A percentile compares a stretch with the other conserved stretches of the same genome.
These are phyloP conservation scores for Tetrahymena elliotti DNA, from an alignment of 73 alveolate species.

Conservation along the genomic window DNA sequence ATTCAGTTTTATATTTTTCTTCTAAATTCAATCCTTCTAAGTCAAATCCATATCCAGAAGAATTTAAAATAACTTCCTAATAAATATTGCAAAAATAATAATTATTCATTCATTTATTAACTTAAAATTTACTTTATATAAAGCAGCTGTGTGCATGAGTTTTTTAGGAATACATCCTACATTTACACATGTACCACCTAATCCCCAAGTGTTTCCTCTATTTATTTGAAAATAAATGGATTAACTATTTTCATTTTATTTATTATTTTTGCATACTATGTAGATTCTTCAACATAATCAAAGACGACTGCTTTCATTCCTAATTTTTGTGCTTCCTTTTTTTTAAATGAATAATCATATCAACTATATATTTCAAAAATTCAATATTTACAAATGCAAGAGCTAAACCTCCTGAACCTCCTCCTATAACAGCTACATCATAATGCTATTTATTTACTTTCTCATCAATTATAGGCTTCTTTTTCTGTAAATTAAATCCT, in stretches of 20 bases:
- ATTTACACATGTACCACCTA: constrained; percentile 99
- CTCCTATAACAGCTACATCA: constrained; percentile 91
- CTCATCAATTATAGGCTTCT: not conserved
- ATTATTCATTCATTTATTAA: not conserved
- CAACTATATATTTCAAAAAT: not conserved
- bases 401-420: constrained; percentile 99
- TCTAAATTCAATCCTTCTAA: constrained; percentile 26
- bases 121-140: constrained; percentile 30
- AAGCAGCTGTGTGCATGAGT: constrained; percentile 59
- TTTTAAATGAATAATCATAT: not conserved
- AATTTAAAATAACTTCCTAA: constrained; percentile 44
- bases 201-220: constrained; percentile 63
- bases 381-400: constrained; percentile 51
- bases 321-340: constrained; percentile 31
- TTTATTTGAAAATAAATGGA: not conserved
- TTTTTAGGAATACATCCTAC: constrained; percentile 99
- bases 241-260: not conserved
- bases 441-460: not conserved
- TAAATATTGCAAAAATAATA: not conserved
- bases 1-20: constrained; percentile 26
- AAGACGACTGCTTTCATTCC: constrained; percentile 29
- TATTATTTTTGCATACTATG: not conserved
- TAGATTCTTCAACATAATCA: constrained; percentile 59
- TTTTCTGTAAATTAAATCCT: not conserved
- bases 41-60: constrained; percentile 37